Conservation (phyloP, 305 asterid genomes). For the Solanum hybrid region DNA sequence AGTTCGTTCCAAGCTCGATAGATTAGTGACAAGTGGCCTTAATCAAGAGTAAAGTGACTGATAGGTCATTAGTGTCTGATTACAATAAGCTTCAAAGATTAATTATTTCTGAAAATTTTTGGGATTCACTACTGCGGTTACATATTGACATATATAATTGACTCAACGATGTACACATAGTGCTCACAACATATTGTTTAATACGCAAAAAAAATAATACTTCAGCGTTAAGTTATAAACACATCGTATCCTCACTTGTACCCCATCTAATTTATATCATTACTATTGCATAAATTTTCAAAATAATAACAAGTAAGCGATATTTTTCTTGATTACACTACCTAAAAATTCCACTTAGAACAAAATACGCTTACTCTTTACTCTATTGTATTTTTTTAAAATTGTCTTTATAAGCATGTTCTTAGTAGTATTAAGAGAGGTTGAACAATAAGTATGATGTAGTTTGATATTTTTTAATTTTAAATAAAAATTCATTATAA, state of each 20-base stretch:
- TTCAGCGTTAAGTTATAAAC: neutral
- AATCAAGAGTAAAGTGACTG: neutral
- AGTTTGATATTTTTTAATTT: neutral
- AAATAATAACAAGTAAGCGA: neutral
- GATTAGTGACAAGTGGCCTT: neutral
- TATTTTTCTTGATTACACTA: neutral
- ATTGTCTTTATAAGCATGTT: neutral
- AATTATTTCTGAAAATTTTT: neutral
- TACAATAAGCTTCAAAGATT: neutral
- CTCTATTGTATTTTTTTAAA: neutral
- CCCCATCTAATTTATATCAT: neutral
- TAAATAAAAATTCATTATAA: neutral
- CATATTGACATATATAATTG: neutral
- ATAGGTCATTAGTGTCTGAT: neutral
- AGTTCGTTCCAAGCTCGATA: neutral
- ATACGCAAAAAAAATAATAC: no score
- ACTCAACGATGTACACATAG: neutral
- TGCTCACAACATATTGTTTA: neutral
- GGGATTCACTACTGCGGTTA: no score
- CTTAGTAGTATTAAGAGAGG: neutral
- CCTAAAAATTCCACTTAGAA: neutral
- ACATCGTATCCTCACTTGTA: neutral
- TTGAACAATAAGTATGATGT: neutral
- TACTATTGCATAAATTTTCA: neutral
- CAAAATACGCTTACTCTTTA: neutral